Percentiles rank a stretch among this genome's conserved stretches.
Conservation (phyloP, 2,329 filamentous ascomycete genomes). For the Calcarisporium arbuscula region DNA sequence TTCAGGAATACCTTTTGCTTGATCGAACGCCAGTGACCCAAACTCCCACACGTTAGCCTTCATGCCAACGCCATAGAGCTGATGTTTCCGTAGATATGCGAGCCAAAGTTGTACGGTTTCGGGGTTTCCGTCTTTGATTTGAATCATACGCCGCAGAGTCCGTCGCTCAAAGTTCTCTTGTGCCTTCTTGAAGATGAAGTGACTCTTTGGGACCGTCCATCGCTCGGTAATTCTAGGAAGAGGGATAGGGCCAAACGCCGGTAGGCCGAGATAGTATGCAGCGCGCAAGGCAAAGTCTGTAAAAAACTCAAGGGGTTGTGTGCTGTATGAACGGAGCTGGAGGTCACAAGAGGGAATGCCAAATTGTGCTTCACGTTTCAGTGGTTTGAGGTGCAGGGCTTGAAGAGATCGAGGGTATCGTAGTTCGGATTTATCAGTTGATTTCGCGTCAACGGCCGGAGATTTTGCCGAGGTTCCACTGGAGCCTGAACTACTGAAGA, state of each 20-base stretch:
- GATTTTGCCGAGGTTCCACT: neutral
- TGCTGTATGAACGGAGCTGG: constrained; percentile 84
- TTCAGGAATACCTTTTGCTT: constrained; percentile 18
- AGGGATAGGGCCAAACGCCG: constrained; percentile 78
- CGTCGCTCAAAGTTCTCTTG: constrained; percentile 97
- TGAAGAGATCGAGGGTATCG: constrained; percentile 75
- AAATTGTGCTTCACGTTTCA: constrained; percentile 67
- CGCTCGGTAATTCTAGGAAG: constrained; percentile 81
- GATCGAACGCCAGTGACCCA: constrained; percentile 53
- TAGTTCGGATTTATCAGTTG: constrained; percentile 8
- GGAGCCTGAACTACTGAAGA: neutral
- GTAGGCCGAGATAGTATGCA: constrained; percentile 86
- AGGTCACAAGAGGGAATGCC: constrained; percentile 84
- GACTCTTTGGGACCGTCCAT: constrained; percentile 85
- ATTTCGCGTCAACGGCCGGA: constrained; percentile 2
- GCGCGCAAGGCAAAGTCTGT: constrained; percentile 90
- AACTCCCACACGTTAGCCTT: constrained; percentile 97
- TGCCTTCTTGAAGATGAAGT: constrained; percentile 94
- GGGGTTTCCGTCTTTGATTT: constrained; percentile 86
- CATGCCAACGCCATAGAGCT: constrained; percentile 95
- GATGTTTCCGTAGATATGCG: constrained; percentile 84
- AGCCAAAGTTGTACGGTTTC: constrained; percentile 89
- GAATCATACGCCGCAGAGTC: constrained; percentile 77
- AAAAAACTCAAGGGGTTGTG: constrained; percentile 90
- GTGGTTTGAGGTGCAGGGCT: constrained; percentile 77